These are phyloP conservation scores for Solanum lignicaule DNA, from an alignment of 257 asterid species.

Conservation along the genomic window DNA sequence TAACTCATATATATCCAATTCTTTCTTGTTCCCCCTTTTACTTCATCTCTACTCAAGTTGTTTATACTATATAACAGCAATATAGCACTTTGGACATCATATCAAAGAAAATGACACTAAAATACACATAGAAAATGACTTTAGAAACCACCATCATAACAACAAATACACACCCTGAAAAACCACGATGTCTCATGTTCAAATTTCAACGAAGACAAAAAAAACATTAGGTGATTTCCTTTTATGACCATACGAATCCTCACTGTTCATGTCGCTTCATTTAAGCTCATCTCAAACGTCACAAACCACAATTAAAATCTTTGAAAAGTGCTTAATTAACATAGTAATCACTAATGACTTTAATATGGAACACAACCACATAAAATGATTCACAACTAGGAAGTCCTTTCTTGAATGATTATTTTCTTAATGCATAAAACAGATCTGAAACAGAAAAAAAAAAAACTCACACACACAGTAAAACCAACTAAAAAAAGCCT, in stretches of 20 bases:
- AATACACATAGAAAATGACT: not conserved
- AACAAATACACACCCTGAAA: not conserved
- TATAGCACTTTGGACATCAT: conserved; percentile 15
- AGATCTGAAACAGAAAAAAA: not conserved
- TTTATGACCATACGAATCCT: not conserved
- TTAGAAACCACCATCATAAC: not conserved
- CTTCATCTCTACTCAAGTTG: conserved; percentile 24
- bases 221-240: not conserved
- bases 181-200: not conserved
- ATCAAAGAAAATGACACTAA: not conserved
- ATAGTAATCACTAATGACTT: not conserved
- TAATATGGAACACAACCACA: not conserved
- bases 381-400: not conserved
- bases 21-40: conserved; percentile 7
- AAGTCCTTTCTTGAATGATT: not conserved
- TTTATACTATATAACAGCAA: conserved; percentile 14
- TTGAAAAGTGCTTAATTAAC: not conserved
- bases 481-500: not conserved
- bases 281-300: not conserved
- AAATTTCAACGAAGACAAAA: not conserved
- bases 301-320: not conserved
- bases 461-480: not conserved
- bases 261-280: not conserved
- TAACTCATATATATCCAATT: conserved; percentile 23
- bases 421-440: not conserved